Evolutionary conservation across 352 stramenopile genomes (phyloP).

Genomic region (Phytophthora rubi): DNA sequence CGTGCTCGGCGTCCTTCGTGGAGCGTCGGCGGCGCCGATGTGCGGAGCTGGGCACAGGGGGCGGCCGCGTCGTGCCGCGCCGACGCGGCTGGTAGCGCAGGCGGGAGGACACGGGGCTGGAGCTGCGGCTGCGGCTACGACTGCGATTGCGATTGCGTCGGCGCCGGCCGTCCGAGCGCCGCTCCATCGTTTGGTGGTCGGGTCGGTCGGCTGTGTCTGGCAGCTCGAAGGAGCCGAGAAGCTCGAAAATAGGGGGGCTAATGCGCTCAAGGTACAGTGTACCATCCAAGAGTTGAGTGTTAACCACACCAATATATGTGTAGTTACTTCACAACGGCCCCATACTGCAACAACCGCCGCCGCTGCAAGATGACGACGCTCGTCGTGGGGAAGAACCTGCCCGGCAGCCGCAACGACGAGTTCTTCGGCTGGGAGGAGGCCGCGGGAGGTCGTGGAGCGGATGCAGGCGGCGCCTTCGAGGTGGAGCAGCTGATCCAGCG

Average conservation of each 20-base stretch:
- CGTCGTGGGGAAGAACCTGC: slow-evolving; percentile 74
- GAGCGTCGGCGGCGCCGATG: slow-evolving; percentile 23
- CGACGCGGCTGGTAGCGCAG: slow-evolving; percentile 39
- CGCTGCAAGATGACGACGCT: slow-evolving; percentile 43
- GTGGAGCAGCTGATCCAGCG: slow-evolving; percentile 83
- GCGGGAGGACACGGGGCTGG: slow-evolving; percentile 47
- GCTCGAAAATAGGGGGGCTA: neutral
- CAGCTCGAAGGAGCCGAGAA: too few species aligned
- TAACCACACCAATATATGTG: too few species aligned
- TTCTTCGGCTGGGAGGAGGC: slow-evolving; percentile 78
- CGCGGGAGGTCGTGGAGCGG: slow-evolving; percentile 23
- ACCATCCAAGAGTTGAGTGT: too few species aligned
- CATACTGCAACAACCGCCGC: slow-evolving; percentile 15
- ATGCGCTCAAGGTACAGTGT: too few species aligned
- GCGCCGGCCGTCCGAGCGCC: slow-evolving; percentile 26
- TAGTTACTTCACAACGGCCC: too few species aligned
- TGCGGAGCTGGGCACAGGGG: slow-evolving; percentile 7
- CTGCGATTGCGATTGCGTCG: slow-evolving; percentile 37
- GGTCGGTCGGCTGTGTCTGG: neutral
- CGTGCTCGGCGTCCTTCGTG: slow-evolving; percentile 16
- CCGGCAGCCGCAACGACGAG: slow-evolving; percentile 76
- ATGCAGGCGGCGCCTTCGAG: slow-evolving; percentile 67
- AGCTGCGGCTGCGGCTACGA: slow-evolving; percentile 30
- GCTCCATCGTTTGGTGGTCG: slow-evolving; percentile 36
- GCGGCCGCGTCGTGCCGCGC: slow-evolving; percentile 21